A percentile compares a stretch with the other conserved stretches of the same genome.
These are phyloP conservation scores for Arachis hypogaea DNA, from an alignment of 306 rosid species.

Conservation along the genomic window DNA sequence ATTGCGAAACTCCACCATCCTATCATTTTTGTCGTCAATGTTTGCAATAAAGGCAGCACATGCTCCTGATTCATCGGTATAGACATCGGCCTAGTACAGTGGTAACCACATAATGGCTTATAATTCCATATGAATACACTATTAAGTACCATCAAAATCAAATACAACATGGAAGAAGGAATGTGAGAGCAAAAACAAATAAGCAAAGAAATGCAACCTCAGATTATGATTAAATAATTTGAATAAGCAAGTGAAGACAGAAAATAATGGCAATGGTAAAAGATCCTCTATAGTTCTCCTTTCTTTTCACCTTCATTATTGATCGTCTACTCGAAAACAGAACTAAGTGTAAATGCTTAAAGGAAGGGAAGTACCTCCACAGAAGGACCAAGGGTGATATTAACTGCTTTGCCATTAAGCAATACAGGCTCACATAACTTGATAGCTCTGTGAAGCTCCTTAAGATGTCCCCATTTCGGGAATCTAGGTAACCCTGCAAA, in stretches of 20 bases:
- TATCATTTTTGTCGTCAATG: conserved; percentile 75
- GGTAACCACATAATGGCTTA: conserved; percentile 28
- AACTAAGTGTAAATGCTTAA: conserved; percentile 6
- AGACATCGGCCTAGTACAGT: conserved; percentile 76
- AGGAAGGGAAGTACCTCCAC: conserved; percentile 65
- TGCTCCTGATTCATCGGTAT: conserved; percentile 76
- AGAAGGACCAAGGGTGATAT: conserved; percentile 70
- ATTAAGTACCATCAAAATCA: conserved; percentile 16
- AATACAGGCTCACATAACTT: conserved; percentile 70
- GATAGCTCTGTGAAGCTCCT: conserved; percentile 87
- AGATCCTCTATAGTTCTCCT: neutral
- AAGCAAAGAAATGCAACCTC: no score
- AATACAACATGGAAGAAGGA: no score
- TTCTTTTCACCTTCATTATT: neutral
- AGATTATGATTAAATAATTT: neutral
- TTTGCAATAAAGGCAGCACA: conserved; percentile 89
- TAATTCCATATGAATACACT: conserved; percentile 11
- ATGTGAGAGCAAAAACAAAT: no score
- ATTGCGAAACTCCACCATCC: conserved; percentile 71
- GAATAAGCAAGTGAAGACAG: neutral
- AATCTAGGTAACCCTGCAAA: conserved; percentile 77
- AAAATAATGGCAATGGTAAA: no score
- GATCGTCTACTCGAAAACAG: neutral
- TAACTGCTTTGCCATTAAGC: conserved; percentile 61
- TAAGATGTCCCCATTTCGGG: conserved; percentile 98